Conservation (phyloP, 2,329 filamentous ascomycete species). For the Fusarium equiseti region DNA sequence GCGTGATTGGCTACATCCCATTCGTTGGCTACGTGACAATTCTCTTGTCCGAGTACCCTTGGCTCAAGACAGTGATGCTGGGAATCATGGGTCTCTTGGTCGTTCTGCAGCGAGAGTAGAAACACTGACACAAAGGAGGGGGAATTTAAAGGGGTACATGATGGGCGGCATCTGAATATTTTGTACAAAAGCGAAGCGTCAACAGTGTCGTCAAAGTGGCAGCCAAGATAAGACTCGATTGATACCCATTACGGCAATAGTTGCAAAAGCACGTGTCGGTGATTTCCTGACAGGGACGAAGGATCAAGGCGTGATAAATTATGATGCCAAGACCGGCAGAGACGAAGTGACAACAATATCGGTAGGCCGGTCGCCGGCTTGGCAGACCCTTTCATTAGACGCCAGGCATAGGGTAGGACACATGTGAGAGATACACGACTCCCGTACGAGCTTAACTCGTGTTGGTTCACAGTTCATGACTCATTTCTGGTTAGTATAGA, state of each 20-base stretch:
- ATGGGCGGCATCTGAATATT: neutral
- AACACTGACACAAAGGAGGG: neutral
- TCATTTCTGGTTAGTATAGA: neutral
- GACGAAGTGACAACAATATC: conserved; percentile 10
- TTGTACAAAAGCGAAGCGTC: conserved; percentile 3
- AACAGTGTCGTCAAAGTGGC: neutral
- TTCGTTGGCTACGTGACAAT: conserved; percentile 98
- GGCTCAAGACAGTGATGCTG: conserved; percentile 95
- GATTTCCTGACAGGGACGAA: conserved; percentile 14
- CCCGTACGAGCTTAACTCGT: neutral
- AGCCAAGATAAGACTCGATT: conserved; percentile 17
- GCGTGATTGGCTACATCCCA: conserved; percentile 90
- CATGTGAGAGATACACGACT: neutral
- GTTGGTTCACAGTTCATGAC: neutral
- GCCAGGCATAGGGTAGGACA: neutral
- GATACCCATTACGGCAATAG: conserved; percentile 27
- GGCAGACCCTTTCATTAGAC: neutral
- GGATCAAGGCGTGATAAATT: neutral
- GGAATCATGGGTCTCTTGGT: conserved; percentile 96
- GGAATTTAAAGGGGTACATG: neutral
- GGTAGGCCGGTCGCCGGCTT: conserved; percentile 5
- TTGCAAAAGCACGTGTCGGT: conserved; percentile 20
- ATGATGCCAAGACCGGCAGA: conserved; percentile 22
- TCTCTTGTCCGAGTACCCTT: conserved; percentile 92
- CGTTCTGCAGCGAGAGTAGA: conserved; percentile 87